These are phyloP conservation scores for Ochetophila trinervis DNA, from an alignment of 306 rosid species.

Conservation along the genomic window DNA sequence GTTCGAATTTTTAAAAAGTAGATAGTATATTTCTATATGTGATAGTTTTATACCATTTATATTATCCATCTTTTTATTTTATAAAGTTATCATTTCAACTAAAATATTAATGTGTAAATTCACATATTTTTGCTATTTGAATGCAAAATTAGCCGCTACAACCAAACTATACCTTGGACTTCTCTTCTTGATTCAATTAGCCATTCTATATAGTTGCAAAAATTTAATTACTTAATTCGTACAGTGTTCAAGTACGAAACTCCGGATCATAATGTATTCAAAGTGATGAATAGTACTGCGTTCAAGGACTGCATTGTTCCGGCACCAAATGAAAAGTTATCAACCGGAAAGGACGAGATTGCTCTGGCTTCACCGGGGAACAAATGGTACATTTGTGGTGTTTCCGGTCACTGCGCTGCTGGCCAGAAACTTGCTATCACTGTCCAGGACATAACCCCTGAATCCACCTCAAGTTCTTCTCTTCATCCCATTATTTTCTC, in stretches of 20 bases:
- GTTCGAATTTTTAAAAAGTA: no score
- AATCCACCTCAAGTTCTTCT: constrained; percentile 5
- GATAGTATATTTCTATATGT: no score
- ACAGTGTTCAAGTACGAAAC: constrained; percentile 23
- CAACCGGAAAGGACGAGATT: constrained; percentile 17
- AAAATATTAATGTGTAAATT: no score
- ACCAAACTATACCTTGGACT: no score
- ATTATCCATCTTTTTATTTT: no score
- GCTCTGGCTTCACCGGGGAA: not conserved
- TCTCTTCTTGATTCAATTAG: no score
- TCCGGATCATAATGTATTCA: constrained; percentile 18
- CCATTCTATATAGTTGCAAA: not conserved
- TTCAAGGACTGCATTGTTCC: constrained; percentile 10
- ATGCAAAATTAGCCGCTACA: no score
- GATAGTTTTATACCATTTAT: no score
- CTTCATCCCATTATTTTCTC: not conserved
- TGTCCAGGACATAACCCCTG: constrained; percentile 2
- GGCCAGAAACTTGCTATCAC: constrained; percentile 19
- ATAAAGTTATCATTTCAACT: no score
- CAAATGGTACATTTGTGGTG: constrained; percentile 27
- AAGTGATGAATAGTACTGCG: constrained; percentile 22
- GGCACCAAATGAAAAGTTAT: not conserved
- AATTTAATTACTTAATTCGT: not conserved
- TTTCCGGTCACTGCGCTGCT: constrained; percentile 2
- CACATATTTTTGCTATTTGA: no score